Base-by-base conservation (phyloP, 2,329 filamentous ascomycete genomes). In the Cladophialophora chaetospira region DNA sequence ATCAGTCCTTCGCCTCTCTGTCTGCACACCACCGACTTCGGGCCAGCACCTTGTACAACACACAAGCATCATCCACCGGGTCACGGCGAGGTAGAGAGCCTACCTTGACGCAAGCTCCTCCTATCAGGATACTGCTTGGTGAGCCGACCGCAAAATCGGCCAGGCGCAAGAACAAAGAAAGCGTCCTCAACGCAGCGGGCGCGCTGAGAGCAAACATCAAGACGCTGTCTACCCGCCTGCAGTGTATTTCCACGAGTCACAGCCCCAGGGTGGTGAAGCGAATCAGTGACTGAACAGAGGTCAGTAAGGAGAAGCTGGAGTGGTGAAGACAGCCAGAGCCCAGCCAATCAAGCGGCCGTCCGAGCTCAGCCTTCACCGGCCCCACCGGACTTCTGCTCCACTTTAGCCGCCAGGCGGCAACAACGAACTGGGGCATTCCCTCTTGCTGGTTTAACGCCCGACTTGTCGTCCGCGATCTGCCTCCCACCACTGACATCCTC, bases 391-490 rank as follows among this genome's bases (percentile, higher is more conserved):
- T 43, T 31, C 40, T 25, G 19, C 36, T 52, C 44, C 48, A 47
- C 51, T 51, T 57, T 58, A 61, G 58, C 61, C 55, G 55, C 58
- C 48, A 44, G 55, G 58, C 58, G 55, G 56, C 58, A 61, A 61
- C 19, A 59, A 55, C 33, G 10, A 50, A 53, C 50, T 26, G n/a
- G 26, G 43, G 50, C 36, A 42, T 23, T 23, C 45, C n/a, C 21
- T 8, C 53, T 53, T 43, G 57, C 61, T 52, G 58, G 44, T 61
- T 58, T 61, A 58, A 63, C 53, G 61, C 52, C 48, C 48, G 40
- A n/a, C 35, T 33, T 21, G 45, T 45, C 51, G 10, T 38, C 55
- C 43, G 31, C 21, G 19, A 38, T 48, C n/a, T 13, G 45, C 17
- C n/a, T 19, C 35, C 38, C 42, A 51, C 35, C 52, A 48, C 44